phyloP scores from a whole-genome alignment of 2,329 filamentous ascomycete species.

The Penicillium sp. region DNA sequence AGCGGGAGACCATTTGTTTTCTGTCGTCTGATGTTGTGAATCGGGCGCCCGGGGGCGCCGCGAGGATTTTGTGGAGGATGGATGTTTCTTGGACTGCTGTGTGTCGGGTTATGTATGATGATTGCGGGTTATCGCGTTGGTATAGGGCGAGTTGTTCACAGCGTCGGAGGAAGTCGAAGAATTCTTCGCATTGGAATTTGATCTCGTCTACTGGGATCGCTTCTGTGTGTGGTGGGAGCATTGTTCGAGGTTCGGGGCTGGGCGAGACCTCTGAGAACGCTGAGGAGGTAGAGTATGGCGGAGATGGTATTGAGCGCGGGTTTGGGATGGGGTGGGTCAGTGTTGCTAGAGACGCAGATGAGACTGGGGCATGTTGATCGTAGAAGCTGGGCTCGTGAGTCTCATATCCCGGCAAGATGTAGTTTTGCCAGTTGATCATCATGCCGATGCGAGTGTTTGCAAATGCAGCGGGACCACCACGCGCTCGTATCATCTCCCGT shows the following conservation, averaged over 20 bases:
- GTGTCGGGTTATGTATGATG: slow-evolving; percentile 20
- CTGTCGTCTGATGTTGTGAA: slow-evolving; percentile 37
- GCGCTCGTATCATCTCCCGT: slow-evolving; percentile 37
- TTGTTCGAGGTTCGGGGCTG: slow-evolving; percentile 2
- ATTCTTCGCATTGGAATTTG: slow-evolving; percentile 36
- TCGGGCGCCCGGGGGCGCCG: slow-evolving; percentile 31
- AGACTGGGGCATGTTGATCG: slow-evolving; percentile 10
- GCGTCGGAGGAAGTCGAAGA: slow-evolving; percentile 39
- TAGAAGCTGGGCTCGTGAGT: slow-evolving; percentile 33
- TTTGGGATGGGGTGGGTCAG: slow-evolving; percentile 1
- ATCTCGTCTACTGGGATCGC: slow-evolving; percentile 32
- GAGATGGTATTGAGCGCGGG: slow-evolving; percentile 22
- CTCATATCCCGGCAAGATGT: slow-evolving; percentile 42
- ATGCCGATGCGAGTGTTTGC: slow-evolving; percentile 38
- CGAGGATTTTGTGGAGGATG: slow-evolving; percentile 35
- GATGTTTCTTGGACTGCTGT: slow-evolving; percentile 31
- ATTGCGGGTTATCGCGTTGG: slow-evolving; percentile 23
- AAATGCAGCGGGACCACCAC: slow-evolving; percentile 39
- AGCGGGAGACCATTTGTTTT: slow-evolving; percentile 40
- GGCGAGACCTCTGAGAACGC: slow-evolving; percentile 11
- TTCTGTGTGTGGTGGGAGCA: background rate
- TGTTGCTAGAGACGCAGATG: slow-evolving; percentile 3
- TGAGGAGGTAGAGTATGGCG: slow-evolving; percentile 20
- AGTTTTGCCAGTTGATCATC: slow-evolving; percentile 45
- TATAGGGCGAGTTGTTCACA: slow-evolving; percentile 38